Base-by-base conservation (phyloP, 805 yeast genomes). In the Saturnispora gosingensis region DNA sequence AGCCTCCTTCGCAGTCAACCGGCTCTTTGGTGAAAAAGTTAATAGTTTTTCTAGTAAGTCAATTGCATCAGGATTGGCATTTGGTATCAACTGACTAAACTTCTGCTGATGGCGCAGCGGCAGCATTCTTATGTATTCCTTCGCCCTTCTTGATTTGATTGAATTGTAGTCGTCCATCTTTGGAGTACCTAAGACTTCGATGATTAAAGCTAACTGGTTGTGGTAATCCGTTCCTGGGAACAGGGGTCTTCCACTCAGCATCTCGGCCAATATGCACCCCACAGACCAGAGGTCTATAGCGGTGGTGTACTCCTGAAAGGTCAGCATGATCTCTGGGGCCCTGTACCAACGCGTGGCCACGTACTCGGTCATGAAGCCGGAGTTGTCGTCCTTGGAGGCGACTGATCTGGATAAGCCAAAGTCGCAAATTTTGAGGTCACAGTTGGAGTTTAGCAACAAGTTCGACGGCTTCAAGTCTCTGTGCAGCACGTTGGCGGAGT, bases 341-440 rank as follows among this genome's bases (percentile, higher is more conserved):
- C 98, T 75, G 67, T 91, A 91, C 97, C 98, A 91, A 58, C 98
- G 74, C 3, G 98, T 91, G 9, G 98, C 98, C 43, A 91, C 98
- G 65, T 91, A 91, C 67, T 91, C 98, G 2, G 98, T 91, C 95
- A 91, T 85, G 65, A 82, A 82, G 5, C 88, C 88, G 54, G 80
- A 77, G 63, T 81, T 82, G 61, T 81, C 83, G 60, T 83, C 83
- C 51, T 72, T 72, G 53, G 78, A 73, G 36, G 88, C 80, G 53
- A 80, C 76, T 20, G 81, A 70, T 53, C 86, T 71, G 1, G 98
- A 97, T 44, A 91, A 73, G 0, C 98, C 98, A 67, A 91, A 91
- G 67, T 91, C 98, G 68, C 97, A 89, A 49, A 91, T 78, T 64
- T 91, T 91, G 58, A 91, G 76, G 68, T 91, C 98, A 71, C 98